phyloP scores from a whole-genome alignment of 2,329 filamentous ascomycete species.

The Talaromyces sp. region DNA sequence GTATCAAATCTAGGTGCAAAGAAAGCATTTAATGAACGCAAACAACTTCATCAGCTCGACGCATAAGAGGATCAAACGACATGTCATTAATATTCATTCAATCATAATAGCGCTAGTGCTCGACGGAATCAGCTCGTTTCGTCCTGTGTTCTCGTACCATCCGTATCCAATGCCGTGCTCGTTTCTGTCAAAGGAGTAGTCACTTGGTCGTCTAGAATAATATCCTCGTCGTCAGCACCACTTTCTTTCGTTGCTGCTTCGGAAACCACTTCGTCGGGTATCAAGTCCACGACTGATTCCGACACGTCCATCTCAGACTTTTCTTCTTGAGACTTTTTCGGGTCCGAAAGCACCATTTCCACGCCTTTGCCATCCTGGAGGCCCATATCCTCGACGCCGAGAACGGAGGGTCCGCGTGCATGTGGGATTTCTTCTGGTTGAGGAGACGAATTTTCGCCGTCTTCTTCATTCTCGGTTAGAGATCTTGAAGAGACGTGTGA shows the following conservation, averaged over 20 bases:
- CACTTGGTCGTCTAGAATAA: conserved; percentile 32
- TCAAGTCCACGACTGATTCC: conserved; percentile 1
- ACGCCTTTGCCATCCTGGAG: conserved; percentile 58
- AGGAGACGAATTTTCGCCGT: conserved; percentile 18
- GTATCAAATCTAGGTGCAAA: not conserved
- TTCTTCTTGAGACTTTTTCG: conserved; percentile 7
- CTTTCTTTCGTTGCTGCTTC: conserved; percentile 4
- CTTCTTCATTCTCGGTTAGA: conserved; percentile 24
- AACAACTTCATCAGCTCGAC: not conserved
- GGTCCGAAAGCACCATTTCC: conserved; percentile 35
- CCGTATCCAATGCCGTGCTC: not conserved
- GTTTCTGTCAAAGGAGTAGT: conserved; percentile 1
- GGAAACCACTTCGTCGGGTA: conserved; percentile 15
- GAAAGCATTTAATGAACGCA: not conserved
- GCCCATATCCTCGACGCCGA: conserved; percentile 83
- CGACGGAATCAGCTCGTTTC: conserved; percentile 5
- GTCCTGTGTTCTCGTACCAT: conserved; percentile 4
- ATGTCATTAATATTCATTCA: conserved; percentile 11
- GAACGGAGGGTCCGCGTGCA: conserved; percentile 76
- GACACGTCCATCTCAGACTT: conserved; percentile 17
- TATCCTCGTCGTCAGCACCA: conserved; percentile 35
- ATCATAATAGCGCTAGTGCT: not conserved
- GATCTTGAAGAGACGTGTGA: conserved; percentile 22
- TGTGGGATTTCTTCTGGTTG: conserved; percentile 63
- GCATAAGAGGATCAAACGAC: not conserved